phyloP scores from a whole-genome alignment of 1,284 basidiomycete species.

The Schizophyllum commune region DNA sequence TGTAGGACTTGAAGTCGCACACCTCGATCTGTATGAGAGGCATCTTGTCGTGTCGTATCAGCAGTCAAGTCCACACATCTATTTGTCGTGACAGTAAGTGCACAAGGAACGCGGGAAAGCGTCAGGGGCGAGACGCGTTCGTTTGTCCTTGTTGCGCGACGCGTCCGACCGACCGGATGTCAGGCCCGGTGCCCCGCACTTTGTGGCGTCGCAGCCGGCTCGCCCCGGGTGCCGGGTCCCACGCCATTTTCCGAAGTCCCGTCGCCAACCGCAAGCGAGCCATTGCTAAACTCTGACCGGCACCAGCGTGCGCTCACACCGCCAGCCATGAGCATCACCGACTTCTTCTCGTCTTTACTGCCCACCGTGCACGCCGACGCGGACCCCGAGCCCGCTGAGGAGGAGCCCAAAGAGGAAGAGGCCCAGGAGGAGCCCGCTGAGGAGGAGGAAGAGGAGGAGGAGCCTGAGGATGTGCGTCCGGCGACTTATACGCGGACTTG shows the following conservation, averaged over 20 bases:
- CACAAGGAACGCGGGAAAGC: no score
- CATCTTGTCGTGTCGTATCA: constrained; percentile 31
- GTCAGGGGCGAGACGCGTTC: not conserved
- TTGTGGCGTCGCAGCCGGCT: not conserved
- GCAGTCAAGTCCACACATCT: not conserved
- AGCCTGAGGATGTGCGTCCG: constrained; percentile 74
- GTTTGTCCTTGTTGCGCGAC: not conserved
- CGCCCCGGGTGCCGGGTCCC: no score
- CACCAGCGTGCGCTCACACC: not conserved
- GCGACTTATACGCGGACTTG: not conserved
- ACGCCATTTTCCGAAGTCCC: not conserved
- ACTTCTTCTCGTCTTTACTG: constrained; percentile 59
- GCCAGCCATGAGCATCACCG: constrained; percentile 30
- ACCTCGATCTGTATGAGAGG: constrained; percentile 77
- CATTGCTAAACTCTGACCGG: not conserved
- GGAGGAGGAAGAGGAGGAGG: constrained; percentile 44
- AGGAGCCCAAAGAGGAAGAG: constrained; percentile 27
- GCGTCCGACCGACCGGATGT: not conserved
- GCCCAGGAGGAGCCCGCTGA: constrained; percentile 25
- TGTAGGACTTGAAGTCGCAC: constrained; percentile 92
- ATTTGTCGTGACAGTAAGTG: not conserved
- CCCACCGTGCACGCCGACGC: constrained; percentile 52
- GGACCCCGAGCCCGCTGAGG: constrained; percentile 32
- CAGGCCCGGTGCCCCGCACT: not conserved
- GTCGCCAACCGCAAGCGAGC: not conserved